These are phyloP conservation scores for Noccaea bulbosa DNA, from an alignment of 345 rosid genomes.

Conservation along the genomic window DNA sequence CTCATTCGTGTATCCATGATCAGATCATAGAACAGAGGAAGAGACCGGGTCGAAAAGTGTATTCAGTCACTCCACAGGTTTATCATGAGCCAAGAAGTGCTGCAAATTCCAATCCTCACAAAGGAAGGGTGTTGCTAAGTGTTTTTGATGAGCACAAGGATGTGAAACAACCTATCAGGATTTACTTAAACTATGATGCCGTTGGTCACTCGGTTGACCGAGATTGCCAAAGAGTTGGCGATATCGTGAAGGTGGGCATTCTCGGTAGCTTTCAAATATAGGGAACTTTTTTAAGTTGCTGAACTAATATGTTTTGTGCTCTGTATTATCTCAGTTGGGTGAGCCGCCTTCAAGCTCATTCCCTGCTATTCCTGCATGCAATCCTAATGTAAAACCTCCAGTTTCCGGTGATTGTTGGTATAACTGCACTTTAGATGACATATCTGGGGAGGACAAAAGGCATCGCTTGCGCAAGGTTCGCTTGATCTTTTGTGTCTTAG, in stretches of 20 bases:
- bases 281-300: neutral
- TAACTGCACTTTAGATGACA: conserved; percentile 92
- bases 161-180: conserved; percentile 86
- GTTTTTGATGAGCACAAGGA: conserved; percentile 52
- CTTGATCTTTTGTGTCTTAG: conserved; percentile 6
- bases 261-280: conserved; percentile 17
- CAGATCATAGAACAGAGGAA: conserved; percentile 87
- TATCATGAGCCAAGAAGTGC: conserved; percentile 56
- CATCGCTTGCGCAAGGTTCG: conserved; percentile 87
- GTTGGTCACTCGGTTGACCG: conserved; percentile 94
- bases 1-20: conserved; percentile 97
- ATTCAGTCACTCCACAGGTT: conserved; percentile 86
- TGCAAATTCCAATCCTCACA: conserved; percentile 50
- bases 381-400: conserved; percentile 77
- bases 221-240: conserved; percentile 84
- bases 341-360: conserved; percentile 72
- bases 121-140: conserved; percentile 83
- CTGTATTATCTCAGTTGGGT: conserved; percentile 67
- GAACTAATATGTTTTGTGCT: conserved; percentile 31
- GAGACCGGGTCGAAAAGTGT: conserved; percentile 80
- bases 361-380: conserved; percentile 70
- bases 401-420: conserved; percentile 95
- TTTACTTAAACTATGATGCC: conserved; percentile 94
- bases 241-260: conserved; percentile 80
- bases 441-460: conserved; percentile 85